A percentile compares a stretch with the other conserved stretches of the same genome.
Evolutionary conservation across 495 filamentous ascomycete genomes (phyloP).

Genomic region (Lasiosphaeris hirsuta): DNA sequence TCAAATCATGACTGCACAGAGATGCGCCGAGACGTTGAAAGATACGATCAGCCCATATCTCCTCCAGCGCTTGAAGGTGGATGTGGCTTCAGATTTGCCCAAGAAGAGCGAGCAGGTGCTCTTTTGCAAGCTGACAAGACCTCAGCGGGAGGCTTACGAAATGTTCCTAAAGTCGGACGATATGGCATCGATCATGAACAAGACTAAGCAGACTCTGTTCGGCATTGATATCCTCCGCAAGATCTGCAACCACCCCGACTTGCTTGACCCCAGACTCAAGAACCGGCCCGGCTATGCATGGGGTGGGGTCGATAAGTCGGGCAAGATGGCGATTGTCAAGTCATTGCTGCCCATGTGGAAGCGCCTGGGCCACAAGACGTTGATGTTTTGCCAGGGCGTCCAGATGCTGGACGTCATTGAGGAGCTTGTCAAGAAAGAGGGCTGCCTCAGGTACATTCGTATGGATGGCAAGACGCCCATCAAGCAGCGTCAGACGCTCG

Average conservation of each 20-base stretch:
- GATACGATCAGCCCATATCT: constrained; percentile 89
- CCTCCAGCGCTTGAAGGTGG: constrained; percentile 87
- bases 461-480: constrained; percentile 93
- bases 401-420: constrained; percentile 95
- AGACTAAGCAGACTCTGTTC: constrained; percentile 73
- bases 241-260: constrained; percentile 95
- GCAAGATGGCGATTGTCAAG: constrained; percentile 92
- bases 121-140: constrained; percentile 83
- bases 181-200: constrained; percentile 70
- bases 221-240: constrained; percentile 91
- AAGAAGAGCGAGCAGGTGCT: constrained; percentile 93
- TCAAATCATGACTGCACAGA: constrained; percentile 85
- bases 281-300: constrained; percentile 64
- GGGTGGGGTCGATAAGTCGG: constrained; percentile 70
- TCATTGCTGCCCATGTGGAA: constrained; percentile 83
- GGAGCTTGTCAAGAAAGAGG: constrained; percentile 62
- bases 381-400: constrained; percentile 85
- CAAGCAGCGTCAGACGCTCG: constrained; percentile 73
- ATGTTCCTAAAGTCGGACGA: constrained; percentile 78
- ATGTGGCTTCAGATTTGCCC: constrained; percentile 88
- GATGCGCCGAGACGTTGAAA: constrained; percentile 85
- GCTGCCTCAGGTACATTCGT: constrained; percentile 71
- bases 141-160: constrained; percentile 73
- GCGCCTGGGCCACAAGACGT: constrained; percentile 78
- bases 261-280: constrained; percentile 62